These are phyloP conservation scores for Candida ortonii DNA, from an alignment of 805 yeast species.

Conservation along the genomic window DNA sequence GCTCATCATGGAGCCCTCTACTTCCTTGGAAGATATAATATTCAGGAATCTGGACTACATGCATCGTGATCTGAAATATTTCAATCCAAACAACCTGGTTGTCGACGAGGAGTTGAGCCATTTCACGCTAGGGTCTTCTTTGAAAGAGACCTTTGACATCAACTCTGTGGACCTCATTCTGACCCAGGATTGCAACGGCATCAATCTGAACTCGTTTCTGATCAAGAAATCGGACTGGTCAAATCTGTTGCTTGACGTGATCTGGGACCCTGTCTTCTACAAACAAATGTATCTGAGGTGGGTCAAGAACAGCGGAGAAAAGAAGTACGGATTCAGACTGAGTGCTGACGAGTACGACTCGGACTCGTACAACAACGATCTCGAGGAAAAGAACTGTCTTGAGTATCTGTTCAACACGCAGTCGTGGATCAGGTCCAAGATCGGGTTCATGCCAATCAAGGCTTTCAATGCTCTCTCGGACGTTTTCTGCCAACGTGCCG, in stretches of 20 bases:
- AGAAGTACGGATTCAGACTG: slow-evolving; percentile 29
- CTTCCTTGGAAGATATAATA: slow-evolving; percentile 34
- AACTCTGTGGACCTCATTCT: slow-evolving; percentile 37
- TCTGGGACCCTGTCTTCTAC: slow-evolving; percentile 43
- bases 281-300: slow-evolving; percentile 35
- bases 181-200: slow-evolving; percentile 43
- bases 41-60: slow-evolving; percentile 32
- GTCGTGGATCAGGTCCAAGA: slow-evolving; percentile 39
- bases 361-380: slow-evolving; percentile 37
- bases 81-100: slow-evolving; percentile 35
- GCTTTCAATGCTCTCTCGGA: slow-evolving; percentile 36
- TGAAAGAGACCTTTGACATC: slow-evolving; percentile 23
- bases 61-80: slow-evolving; percentile 33
- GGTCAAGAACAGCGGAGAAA: slow-evolving; percentile 26
- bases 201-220: slow-evolving; percentile 39
- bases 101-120: slow-evolving; percentile 30
- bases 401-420: slow-evolving; percentile 37
- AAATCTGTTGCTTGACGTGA: slow-evolving; percentile 33
- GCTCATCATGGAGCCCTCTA: slow-evolving; percentile 40
- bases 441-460: slow-evolving; percentile 40
- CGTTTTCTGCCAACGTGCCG: slow-evolving; percentile 36
- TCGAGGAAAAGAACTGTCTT: slow-evolving; percentile 39
- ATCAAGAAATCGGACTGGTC: slow-evolving; percentile 40
- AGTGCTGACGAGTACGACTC: slow-evolving; percentile 27
- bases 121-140: slow-evolving; percentile 20